These are phyloP conservation scores for Anisodus acutangulus DNA, from an alignment of 257 asterid genomes.

Conservation along the genomic window DNA sequence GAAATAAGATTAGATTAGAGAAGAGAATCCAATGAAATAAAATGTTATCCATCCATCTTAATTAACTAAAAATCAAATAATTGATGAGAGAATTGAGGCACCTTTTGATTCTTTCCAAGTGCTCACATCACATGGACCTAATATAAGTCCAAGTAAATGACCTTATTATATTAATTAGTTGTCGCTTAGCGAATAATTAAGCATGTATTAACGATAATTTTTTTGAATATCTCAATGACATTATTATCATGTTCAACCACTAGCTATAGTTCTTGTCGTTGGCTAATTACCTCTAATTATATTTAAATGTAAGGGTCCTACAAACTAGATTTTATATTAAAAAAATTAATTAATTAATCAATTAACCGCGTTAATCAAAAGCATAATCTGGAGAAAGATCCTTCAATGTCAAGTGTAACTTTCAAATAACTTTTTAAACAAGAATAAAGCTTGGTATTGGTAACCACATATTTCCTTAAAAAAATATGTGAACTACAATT, in stretches of 20 bases:
- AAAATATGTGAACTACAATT: constrained; percentile 20
- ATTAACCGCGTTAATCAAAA: not conserved
- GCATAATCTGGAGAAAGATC: not conserved
- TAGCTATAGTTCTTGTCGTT: constrained; percentile 18
- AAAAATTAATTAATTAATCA: not conserved
- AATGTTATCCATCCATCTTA: not conserved
- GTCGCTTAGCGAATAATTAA: constrained; percentile 12
- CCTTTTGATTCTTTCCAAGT: constrained; percentile 24
- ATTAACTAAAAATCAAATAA: constrained; percentile 26
- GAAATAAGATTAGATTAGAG: not conserved
- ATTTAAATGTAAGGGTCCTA: not conserved
- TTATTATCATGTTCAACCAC: constrained; percentile 24
- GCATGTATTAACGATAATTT: not conserved
- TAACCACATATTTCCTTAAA: constrained; percentile 24
- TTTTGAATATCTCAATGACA: constrained; percentile 15
- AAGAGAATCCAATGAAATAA: constrained; percentile 22
- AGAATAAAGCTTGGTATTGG: constrained; percentile 22
- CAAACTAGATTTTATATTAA: not conserved
- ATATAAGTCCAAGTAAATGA: constrained; percentile 20
- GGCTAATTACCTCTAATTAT: not conserved
- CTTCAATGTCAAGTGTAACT: not conserved
- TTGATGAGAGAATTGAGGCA: constrained; percentile 10
- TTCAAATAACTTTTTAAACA: not conserved
- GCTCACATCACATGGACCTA: constrained; percentile 22
- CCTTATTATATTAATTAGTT: not conserved